phyloP scores from a whole-genome alignment of 371 early-diverging fungal genomes.

The Apophysomyces trapeziformis region DNA sequence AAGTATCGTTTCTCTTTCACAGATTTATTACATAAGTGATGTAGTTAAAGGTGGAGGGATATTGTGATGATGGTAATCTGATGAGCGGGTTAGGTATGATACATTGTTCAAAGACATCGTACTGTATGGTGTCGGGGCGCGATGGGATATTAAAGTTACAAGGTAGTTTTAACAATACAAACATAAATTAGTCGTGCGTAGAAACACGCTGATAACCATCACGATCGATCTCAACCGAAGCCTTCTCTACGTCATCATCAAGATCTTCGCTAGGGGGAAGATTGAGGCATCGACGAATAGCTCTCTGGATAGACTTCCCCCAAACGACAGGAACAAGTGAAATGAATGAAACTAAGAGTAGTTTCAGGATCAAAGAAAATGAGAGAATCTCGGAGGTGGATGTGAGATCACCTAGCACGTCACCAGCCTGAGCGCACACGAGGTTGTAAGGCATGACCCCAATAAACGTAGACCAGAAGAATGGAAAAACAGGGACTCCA shows the following conservation, averaged over 20 bases:
- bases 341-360: conserved; percentile 47
- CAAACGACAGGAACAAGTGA: conserved; percentile 52
- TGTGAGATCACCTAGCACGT: conserved; percentile 47
- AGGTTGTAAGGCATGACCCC: conserved; percentile 56
- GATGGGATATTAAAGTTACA: neutral
- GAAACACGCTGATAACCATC: conserved; percentile 16
- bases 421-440: conserved; percentile 53
- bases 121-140: neutral
- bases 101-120: conserved; percentile 1
- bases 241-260: conserved; percentile 31
- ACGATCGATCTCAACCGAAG: conserved; percentile 10
- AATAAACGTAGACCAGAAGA: conserved; percentile 54
- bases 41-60: too few species aligned
- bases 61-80: neutral
- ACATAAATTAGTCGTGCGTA: conserved; percentile 11
- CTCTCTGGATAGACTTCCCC: conserved; percentile 44
- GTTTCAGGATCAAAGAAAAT: conserved; percentile 40
- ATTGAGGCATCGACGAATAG: conserved; percentile 19
- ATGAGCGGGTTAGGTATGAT: neutral
- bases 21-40: too few species aligned
- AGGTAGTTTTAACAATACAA: neutral
- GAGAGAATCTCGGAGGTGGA: conserved; percentile 56
- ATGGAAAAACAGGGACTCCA: conserved; percentile 46
- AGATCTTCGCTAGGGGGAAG: conserved; percentile 20
- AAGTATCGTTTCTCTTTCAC: too few species aligned